These are phyloP conservation scores for Pseudozyma sp. DNA, from an alignment of 1,284 basidiomycete genomes.

Conservation along the genomic window DNA sequence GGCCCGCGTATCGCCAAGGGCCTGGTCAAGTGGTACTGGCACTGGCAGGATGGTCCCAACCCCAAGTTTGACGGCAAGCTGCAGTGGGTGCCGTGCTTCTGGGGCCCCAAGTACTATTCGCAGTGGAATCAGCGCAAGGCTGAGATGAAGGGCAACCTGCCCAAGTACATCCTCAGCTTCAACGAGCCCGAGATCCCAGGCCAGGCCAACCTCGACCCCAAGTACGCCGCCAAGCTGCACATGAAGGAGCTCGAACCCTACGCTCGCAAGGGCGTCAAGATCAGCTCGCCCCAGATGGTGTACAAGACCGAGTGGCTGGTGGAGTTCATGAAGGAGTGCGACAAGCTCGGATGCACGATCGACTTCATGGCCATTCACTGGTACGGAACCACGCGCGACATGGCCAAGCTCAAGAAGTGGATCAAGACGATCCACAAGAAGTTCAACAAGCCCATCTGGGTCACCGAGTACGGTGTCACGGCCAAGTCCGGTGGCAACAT, in stretches of 20 bases:
- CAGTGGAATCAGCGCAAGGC: conserved; percentile 59
- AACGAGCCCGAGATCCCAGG: conserved; percentile 64
- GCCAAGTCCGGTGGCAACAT: conserved; percentile 49
- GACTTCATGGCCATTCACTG: conserved; percentile 68
- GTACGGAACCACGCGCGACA: conserved; percentile 63
- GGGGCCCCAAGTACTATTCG: conserved; percentile 57
- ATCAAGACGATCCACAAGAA: conserved; percentile 54
- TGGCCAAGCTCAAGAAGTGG: conserved; percentile 56
- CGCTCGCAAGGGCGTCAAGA: conserved; percentile 61
- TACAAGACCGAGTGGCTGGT: conserved; percentile 62
- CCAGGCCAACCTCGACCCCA: conserved; percentile 59
- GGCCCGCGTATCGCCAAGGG: conserved; percentile 53
- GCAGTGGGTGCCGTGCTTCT: conserved; percentile 63
- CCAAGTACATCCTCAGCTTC: conserved; percentile 59
- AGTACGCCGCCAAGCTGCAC: conserved; percentile 57
- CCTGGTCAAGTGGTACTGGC: conserved; percentile 61
- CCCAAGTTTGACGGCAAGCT: conserved; percentile 36
- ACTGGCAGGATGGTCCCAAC: conserved; percentile 62
- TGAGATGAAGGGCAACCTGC: conserved; percentile 49
- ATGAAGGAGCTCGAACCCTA: conserved; percentile 63
- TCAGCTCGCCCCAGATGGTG: conserved; percentile 66
- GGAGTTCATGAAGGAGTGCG: conserved; percentile 61
- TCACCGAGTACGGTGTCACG: conserved; percentile 67
- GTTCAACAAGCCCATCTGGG: conserved; percentile 62
- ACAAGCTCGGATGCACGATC: conserved; percentile 57